Percentiles rank a stretch among this genome's conserved stretches.
phyloP scores from a whole-genome alignment of 1,284 basidiomycete genomes.

The Microbotryum saponariae region DNA sequence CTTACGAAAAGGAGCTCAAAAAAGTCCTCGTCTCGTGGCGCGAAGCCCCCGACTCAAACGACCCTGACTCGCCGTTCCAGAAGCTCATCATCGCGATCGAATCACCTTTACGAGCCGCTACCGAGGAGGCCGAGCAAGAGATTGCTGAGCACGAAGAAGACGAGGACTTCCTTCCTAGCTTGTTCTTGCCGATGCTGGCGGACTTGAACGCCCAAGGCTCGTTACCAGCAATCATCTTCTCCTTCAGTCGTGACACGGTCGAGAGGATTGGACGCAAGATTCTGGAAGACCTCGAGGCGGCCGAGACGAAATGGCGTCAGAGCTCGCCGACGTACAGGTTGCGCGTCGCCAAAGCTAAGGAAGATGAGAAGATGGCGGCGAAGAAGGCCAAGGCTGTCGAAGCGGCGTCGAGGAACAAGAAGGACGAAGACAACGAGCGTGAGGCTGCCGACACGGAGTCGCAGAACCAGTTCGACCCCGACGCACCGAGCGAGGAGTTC shows the following conservation, averaged over 20 bases:
- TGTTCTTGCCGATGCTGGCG: conserved; percentile 49
- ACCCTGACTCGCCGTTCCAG: conserved; percentile 42
- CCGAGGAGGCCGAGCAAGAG: conserved; percentile 32
- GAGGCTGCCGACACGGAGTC: conserved; percentile 32
- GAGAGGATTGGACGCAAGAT: conserved; percentile 51
- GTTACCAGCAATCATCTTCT: conserved; percentile 60
- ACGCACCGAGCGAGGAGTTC: conserved; percentile 53
- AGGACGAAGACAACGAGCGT: conserved; percentile 41
- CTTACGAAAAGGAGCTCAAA: conserved; percentile 54
- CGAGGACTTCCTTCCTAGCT: conserved; percentile 27
- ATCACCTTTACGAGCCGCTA: conserved; percentile 22
- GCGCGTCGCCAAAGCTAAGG: conserved; percentile 50
- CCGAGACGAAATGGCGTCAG: conserved; percentile 51
- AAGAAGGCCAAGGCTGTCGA: conserved; percentile 35
- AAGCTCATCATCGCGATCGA: conserved; percentile 45
- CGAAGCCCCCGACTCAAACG: conserved; percentile 42
- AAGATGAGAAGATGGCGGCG: conserved; percentile 45
- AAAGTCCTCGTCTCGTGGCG: conserved; percentile 45
- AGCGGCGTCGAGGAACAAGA: conserved; percentile 41
- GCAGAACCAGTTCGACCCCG: conserved; percentile 49
- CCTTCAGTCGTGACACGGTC: conserved; percentile 55
- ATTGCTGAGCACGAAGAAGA: conserved; percentile 42
- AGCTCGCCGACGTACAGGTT: conserved; percentile 42
- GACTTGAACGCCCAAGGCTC: conserved; percentile 41
- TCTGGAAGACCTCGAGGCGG: conserved; percentile 40